Base-by-base conservation (phyloP, 2,329 filamentous ascomycete genomes). In the Cadophora malorum region DNA sequence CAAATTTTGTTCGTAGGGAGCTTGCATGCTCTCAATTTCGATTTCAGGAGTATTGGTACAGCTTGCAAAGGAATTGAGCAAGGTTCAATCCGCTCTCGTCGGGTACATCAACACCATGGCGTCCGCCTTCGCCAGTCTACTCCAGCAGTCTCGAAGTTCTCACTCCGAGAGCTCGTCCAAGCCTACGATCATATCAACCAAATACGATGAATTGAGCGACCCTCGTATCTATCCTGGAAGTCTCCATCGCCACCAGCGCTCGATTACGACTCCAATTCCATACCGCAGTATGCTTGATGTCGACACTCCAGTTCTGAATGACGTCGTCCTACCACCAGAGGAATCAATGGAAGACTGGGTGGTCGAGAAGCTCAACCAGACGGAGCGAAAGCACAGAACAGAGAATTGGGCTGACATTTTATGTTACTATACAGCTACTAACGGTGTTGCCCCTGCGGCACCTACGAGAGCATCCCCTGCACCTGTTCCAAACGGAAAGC, bases 201-300 rank as follows among this genome's bases (percentile, higher is more conserved):
- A 70, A 58, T 64, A 56, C 21, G 64, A 67, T 33, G 58, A 66
- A 21, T 59, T 41, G 49, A 28, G 41, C 14, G 63, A 70, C 12
- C 49, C 41, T 63, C 69, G 58, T 12, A 23, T 58, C 41, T 75
- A 73, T 47, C 71, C 73, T 55, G 72, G 73, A 67, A 75, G 72
- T 53, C 63, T 73, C 7, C 71, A 73, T 70, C 74, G 70, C n/a
- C 68, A 72, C 23, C 70, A 71, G 31, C 67, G 68, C 35, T 69
- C 70, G 33, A 69, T 69, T 64, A 74, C 74, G 53, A 68, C 74
- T 31, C 73, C 78, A 65, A 76, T 74, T 49, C 79, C 79, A 53
- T 85, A 82, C 71, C 81, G 83, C 68, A 88, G 84, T 76, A 85
- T 88, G 85, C 79, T 87, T 23, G 82, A 85, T 56, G 78, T 87